Evolutionary conservation across 192 early-diverging fungal species (phyloP).

Genomic region (Linnemannia schmuckeri): DNA sequence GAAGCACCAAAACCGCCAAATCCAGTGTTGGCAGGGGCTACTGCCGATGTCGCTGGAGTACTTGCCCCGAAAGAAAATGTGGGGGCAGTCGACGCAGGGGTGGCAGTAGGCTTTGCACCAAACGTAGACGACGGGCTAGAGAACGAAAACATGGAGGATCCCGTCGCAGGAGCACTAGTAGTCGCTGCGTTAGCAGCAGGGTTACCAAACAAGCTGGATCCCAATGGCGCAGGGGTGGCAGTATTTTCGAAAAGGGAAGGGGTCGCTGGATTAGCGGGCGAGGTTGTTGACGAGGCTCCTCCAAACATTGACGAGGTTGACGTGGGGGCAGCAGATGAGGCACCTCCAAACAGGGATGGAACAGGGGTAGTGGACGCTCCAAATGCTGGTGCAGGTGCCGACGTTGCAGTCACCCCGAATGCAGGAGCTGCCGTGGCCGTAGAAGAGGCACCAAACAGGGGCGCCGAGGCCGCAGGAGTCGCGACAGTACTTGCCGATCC

Average conservation of each 20-base stretch:
- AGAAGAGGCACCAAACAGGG: slow-evolving; percentile 15
- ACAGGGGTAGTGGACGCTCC: neutral
- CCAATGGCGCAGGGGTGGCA: neutral
- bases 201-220: neutral
- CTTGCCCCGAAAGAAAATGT: slow-evolving; percentile 12
- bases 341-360: slow-evolving; percentile 4
- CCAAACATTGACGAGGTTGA: slow-evolving; percentile 14
- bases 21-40: neutral
- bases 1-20: slow-evolving; percentile 24
- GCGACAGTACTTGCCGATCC: neutral
- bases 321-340: neutral
- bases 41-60: neutral
- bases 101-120: neutral
- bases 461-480: neutral
- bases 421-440: slow-evolving; percentile 8
- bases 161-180: neutral
- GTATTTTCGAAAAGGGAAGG: neutral
- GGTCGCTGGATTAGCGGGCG: neutral
- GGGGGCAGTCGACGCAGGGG: neutral
- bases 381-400: slow-evolving; percentile 2
- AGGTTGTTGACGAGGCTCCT: neutral
- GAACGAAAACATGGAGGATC: slow-evolving; percentile 18
- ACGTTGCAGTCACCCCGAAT: neutral
- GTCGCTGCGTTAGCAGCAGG: neutral
- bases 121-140: slow-evolving; percentile 1